A percentile compares a stretch with the other conserved stretches of the same genome.
These are phyloP conservation scores for Pleurostoma richardsiae DNA, from an alignment of 2,329 filamentous ascomycete species.

Conservation along the genomic window DNA sequence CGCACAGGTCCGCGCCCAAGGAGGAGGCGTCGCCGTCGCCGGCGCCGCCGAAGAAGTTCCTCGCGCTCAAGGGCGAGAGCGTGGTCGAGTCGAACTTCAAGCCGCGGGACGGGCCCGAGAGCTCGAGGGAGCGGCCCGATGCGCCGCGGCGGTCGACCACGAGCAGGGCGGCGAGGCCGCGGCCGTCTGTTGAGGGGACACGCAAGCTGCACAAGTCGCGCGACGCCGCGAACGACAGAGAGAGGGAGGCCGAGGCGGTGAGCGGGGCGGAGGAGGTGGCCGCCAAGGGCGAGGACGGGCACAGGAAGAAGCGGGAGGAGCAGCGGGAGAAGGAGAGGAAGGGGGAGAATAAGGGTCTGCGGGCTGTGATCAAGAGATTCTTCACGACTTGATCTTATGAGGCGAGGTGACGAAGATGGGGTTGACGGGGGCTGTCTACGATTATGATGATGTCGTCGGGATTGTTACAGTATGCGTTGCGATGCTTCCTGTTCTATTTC, in stretches of 20 bases:
- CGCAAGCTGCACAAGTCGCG: constrained; percentile 16
- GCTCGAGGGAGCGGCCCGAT: constrained; percentile 11
- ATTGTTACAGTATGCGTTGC: neutral
- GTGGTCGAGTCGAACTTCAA: constrained; percentile 15
- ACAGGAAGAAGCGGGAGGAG: constrained; percentile 8
- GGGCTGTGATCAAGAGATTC: neutral
- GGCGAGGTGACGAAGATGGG: no score
- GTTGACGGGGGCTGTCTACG: neutral
- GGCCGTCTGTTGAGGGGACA: constrained; percentile 20
- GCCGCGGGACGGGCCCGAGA: constrained; percentile 8
- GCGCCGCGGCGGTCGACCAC: constrained; percentile 24
- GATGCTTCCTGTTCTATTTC: neutral
- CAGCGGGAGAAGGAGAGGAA: constrained; percentile 7
- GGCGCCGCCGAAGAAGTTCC: constrained; percentile 31
- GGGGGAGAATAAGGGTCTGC: constrained; percentile 6
- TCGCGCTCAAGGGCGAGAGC: constrained; percentile 32
- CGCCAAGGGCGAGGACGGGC: constrained; percentile 5
- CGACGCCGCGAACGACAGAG: constrained; percentile 10
- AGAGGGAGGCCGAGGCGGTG: constrained; percentile 3
- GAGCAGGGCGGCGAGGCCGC: constrained; percentile 18
- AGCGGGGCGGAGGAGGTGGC: neutral
- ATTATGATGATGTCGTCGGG: neutral
- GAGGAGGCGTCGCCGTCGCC: constrained; percentile 21
- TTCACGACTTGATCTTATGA: neutral
- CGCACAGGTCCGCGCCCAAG: constrained; percentile 10